Base-by-base conservation (phyloP, 805 yeast species). In the Spathaspora girioi region DNA sequence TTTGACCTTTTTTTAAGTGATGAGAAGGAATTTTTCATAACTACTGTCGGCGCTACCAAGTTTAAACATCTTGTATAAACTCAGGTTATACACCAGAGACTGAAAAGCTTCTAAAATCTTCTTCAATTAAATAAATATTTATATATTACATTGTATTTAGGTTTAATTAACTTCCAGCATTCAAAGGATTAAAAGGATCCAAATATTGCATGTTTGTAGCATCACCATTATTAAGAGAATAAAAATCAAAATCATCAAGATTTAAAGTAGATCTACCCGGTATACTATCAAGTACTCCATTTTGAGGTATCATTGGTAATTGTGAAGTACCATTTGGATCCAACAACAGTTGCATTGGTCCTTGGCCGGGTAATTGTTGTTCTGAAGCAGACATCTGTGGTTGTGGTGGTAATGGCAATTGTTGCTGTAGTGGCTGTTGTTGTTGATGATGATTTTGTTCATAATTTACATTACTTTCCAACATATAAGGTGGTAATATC, bases 401-500 rank as follows among this genome's bases (percentile, higher is more conserved):
- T n/a, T n/a, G n/a, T 27, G 20, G 32, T 18, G 7, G 17, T 20
- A 23, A 20, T 20, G 29, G 31, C 38, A 32, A 18, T 15, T 1
- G 18, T 38, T 29, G 45, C 42, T 38, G 44, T 42, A 32, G 18
- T 15, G 6, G 18, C 32, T 29, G 45, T 45, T 38, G 44, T 29
- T 20, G 27, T 47, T 50, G 45, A 5, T n/a, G 26, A 15, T 23
- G 31, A 14, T 23, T 42, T 10, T 14, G 15, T 29, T 19, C 40
- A 35, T 29, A 31, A 43, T 31, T 38, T 14, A 51, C 58, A 48
- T 62, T 65, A 46, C 56, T 62, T 50, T 71, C 75, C 46, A 84
- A 73, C 96, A 89, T 89, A 63, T 87, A 89, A 2, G 96, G 94
- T 2, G 96, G 96, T 46, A 89, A 63, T 56, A 87, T 84, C 40